Conservation (phyloP, 176 grass and related monocot genomes). For the Urochloa ruziziensis region DNA sequence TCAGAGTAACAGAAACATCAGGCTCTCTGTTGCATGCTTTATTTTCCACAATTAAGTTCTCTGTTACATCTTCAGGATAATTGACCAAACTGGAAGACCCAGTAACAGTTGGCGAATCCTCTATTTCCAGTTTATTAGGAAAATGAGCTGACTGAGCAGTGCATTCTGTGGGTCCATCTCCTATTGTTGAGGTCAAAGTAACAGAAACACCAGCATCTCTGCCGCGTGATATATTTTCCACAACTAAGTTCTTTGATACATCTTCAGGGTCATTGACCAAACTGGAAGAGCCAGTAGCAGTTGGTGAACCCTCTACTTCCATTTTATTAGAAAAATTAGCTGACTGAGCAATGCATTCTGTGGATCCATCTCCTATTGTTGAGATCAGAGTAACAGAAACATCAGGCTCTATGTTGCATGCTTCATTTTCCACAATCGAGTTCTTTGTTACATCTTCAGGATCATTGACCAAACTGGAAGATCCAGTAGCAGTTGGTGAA, state of each 20-base stretch:
- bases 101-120: not conserved
- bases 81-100: not conserved
- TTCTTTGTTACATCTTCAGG: constrained; percentile 20
- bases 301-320: constrained; percentile 9
- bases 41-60: constrained; percentile 25
- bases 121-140: constrained; percentile 10
- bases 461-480: not conserved
- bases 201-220: constrained; percentile 29
- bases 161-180: not conserved
- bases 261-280: not conserved
- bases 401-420: constrained; percentile 23
- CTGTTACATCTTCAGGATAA: not conserved
- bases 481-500: constrained; percentile 2
- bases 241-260: constrained; percentile 6
- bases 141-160: constrained; percentile 9
- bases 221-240: constrained; percentile 23
- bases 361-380: not conserved
- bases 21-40: constrained; percentile 15
- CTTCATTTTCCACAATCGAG: constrained; percentile 24
- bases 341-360: not conserved
- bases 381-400: constrained; percentile 21
- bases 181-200: constrained; percentile 15
- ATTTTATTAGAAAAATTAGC: constrained; percentile 13
- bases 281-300: not conserved
- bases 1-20: constrained; percentile 34